Evolutionary conservation across 164 flowering plant genomes (phyloP).

Genomic region (Akebia trifoliata): DNA sequence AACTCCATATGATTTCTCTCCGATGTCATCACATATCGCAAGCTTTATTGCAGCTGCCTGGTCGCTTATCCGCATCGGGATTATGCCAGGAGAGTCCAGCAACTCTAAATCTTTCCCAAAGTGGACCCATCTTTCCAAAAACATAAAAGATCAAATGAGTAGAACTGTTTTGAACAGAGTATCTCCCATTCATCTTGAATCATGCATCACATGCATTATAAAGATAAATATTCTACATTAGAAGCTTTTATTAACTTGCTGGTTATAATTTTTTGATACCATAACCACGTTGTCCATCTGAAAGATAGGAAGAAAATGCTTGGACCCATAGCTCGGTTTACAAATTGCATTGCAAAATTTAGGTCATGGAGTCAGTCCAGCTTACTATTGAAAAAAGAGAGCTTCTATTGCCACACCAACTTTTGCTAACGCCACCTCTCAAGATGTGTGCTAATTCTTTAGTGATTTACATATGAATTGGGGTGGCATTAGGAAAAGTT

Average conservation of each 20-base stretch:
- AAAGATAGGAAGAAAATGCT: neutral
- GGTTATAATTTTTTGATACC: neutral
- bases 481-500: too few relatives aligned
- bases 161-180: neutral
- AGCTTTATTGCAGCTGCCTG: conserved; percentile 92
- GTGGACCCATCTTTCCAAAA: conserved; percentile 68
- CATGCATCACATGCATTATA: neutral
- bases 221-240: neutral
- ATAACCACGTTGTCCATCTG: neutral
- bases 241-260: neutral
- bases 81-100: conserved; percentile 93
- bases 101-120: conserved; percentile 86
- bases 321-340: too few relatives aligned
- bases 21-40: conserved; percentile 97
- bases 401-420: too few relatives aligned
- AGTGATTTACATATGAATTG: too few relatives aligned
- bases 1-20: conserved; percentile 87
- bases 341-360: too few relatives aligned
- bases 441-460: too few relatives aligned
- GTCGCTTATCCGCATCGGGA: conserved; percentile 95
- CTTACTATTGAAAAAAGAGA: too few relatives aligned
- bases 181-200: neutral
- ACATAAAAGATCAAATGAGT: conserved; percentile 7
- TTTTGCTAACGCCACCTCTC: too few relatives aligned
- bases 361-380: too few relatives aligned